Evolutionary conservation across 2,329 filamentous ascomycete genomes (phyloP), one percentile per base, ranked within the genome.

Genomic region (Aphanoascus verrucosus): DNA sequence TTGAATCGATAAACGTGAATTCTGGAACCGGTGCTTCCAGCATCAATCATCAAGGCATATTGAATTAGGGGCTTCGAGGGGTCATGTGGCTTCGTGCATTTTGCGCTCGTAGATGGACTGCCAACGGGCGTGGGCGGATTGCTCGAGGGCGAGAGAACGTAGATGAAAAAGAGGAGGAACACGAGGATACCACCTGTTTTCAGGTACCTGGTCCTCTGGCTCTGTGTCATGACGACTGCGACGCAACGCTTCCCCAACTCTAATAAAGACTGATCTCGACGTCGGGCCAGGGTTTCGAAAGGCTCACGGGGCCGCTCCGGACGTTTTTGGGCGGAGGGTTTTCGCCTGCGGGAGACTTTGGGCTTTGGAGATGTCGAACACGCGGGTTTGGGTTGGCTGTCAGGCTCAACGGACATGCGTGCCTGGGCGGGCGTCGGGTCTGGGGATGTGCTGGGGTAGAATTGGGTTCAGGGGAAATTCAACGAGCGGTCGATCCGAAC

Each of bases 1-100:
- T 97, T 97, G 81, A 97, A 98, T 67, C 89, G 87, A 78, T 96
- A 98, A 56, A 97, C 89, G 74, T 98, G 94, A 67, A 98, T 96
- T 63, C 93, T 86, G 56, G 93, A 97, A 57, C 93, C 93, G 52
- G 93, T 97, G 76, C 90, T 97, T 63, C 93, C 93, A 46, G 93
- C 93, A 71, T 98, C 93, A 65, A 98, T 88, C 93, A 98, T 98
- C 65, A 97, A 80, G 57, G 93, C 94, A 74, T 97, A 98, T 68
- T 98, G 93, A 57, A 96, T 84, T 60, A 98, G 81, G 48, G 93
- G 91, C 74, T 96, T 97, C 60, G 88, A 85, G 64, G 86, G 83
- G 63, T 88, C 88, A 73, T 80, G 84, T 41, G 93, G 88, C 67
- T 84, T 87, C 56, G 83, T 82, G 78, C 93, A 98, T 72, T 81